phyloP scores from a whole-genome alignment of 1,139 yeast species.

The Yamadazyma taylorii region DNA sequence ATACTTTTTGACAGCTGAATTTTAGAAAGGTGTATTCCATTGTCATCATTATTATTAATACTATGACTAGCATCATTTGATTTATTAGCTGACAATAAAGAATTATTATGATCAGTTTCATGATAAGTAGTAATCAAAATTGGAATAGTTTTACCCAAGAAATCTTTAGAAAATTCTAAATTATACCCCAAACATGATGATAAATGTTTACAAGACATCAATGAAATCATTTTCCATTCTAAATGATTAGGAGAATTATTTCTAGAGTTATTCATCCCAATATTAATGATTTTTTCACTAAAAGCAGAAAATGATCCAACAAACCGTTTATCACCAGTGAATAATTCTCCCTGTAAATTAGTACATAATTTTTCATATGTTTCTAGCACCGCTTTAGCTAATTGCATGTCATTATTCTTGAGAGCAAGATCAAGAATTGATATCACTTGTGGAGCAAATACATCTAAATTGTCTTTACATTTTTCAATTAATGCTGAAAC shows the following conservation, averaged over 20 bases:
- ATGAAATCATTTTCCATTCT: constrained; percentile 52
- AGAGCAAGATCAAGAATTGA: constrained; percentile 48
- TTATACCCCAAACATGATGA: constrained; percentile 45
- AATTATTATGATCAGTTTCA: constrained; percentile 16
- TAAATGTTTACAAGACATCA: constrained; percentile 45
- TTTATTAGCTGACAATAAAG: constrained; percentile 14
- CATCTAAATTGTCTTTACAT: constrained; percentile 81
- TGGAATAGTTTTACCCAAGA: constrained; percentile 43
- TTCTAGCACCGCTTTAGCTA: constrained; percentile 51
- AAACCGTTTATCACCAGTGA: constrained; percentile 69
- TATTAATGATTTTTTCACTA: constrained; percentile 33
- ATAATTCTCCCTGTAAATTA: constrained; percentile 64
- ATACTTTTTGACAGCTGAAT: constrained; percentile 28
- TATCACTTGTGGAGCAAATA: constrained; percentile 67
- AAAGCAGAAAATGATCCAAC: constrained; percentile 50
- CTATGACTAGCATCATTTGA: too few relatives aligned
- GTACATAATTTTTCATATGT: constrained; percentile 63
- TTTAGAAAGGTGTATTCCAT: constrained; percentile 25
- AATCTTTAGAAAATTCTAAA: constrained; percentile 35
- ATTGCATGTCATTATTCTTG: constrained; percentile 52
- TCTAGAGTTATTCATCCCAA: constrained; percentile 19
- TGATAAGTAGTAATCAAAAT: constrained; percentile 35
- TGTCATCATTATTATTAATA: too few relatives aligned
- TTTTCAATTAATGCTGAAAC: constrained; percentile 66
- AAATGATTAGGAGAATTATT: constrained; percentile 32